A percentile compares a stretch with the other conserved stretches of the same genome.
phyloP scores from a whole-genome alignment of 192 early-diverging fungal species.

The Coemansia sp. region DNA sequence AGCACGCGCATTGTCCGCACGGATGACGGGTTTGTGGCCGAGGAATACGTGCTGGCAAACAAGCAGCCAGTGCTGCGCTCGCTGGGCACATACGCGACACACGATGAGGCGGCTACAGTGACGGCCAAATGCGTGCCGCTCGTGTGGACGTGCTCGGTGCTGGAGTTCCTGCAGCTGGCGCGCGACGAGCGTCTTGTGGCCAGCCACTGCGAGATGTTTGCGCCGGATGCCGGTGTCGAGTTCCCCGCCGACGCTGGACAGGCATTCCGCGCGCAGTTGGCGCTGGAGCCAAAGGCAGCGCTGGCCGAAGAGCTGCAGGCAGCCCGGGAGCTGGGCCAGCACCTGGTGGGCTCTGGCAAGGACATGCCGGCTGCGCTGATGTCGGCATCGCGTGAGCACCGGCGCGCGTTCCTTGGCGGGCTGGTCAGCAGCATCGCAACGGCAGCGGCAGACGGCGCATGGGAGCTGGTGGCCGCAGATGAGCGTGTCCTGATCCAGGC shows the following conservation, averaged over 20 bases:
- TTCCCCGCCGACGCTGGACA: slow-evolving; percentile 24
- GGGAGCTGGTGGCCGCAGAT: slow-evolving; percentile 10
- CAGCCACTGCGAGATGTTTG: slow-evolving; percentile 28
- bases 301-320: slow-evolving; percentile 17
- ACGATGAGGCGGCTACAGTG: slow-evolving; percentile 27
- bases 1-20: background rate
- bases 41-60: slow-evolving; percentile 8
- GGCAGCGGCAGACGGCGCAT: slow-evolving; percentile 4
- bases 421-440: slow-evolving; percentile 6
- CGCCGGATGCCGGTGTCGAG: slow-evolving; percentile 31
- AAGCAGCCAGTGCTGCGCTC: slow-evolving; percentile 5
- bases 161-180: slow-evolving; percentile 37
- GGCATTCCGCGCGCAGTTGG: slow-evolving; percentile 16
- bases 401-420: slow-evolving; percentile 42
- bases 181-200: slow-evolving; percentile 19
- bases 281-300: slow-evolving; percentile 12
- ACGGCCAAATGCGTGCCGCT: slow-evolving; percentile 19
- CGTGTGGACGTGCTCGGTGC: slow-evolving; percentile 44
- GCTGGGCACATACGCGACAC: slow-evolving; percentile 22
- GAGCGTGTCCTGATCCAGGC: slow-evolving; percentile 12
- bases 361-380: slow-evolving; percentile 29
- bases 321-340: slow-evolving; percentile 25
- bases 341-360: background rate
- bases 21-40: slow-evolving; percentile 3
- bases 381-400: slow-evolving; percentile 21